Percentiles rank a stretch among this genome's conserved stretches.
Evolutionary conservation across 345 rosid species (phyloP).

Genomic region (Litchi chinensis): DNA sequence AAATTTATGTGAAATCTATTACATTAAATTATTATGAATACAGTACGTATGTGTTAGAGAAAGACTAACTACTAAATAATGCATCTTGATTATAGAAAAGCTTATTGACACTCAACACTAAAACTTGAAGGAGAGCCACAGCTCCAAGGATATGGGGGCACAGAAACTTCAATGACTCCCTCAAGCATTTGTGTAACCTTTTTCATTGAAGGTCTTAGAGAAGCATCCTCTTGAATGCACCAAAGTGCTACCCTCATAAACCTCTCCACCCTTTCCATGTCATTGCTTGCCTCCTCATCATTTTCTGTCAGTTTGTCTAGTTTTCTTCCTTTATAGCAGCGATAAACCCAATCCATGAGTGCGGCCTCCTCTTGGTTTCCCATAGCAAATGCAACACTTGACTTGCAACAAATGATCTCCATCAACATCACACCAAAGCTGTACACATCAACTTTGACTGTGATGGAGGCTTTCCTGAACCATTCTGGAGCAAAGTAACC

Average conservation of each 20-base stretch:
- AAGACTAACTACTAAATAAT: too few species aligned
- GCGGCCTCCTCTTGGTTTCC: conserved; percentile 7
- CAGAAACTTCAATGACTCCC: conserved; percentile 14
- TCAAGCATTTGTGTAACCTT: conserved; percentile 12
- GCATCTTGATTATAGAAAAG: not conserved
- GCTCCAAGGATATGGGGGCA: conserved; percentile 19
- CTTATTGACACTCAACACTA: too few species aligned
- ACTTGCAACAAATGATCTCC: conserved; percentile 18
- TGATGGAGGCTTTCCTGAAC: conserved; percentile 13
- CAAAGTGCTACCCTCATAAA: conserved; percentile 8
- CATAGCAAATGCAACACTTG: conserved; percentile 5
- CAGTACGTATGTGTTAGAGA: too few species aligned
- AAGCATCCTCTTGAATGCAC: conserved; percentile 23
- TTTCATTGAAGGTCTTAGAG: conserved; percentile 13
- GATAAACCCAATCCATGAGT: conserved; percentile 11
- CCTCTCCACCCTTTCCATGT: conserved; percentile 8
- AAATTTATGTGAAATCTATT: too few species aligned
- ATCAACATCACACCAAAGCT: conserved; percentile 15
- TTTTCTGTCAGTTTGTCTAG: conserved; percentile 12
- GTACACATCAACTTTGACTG: conserved; percentile 20
- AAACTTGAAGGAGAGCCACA: not conserved
- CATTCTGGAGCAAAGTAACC: conserved; percentile 17
- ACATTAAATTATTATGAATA: too few species aligned
- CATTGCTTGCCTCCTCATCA: conserved; percentile 16
- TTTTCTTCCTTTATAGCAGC: not conserved